Evolutionary conservation across 1,284 basidiomycete genomes (phyloP), one percentile per base, ranked within the genome.

Genomic region (Ganoderma multipileum): DNA sequence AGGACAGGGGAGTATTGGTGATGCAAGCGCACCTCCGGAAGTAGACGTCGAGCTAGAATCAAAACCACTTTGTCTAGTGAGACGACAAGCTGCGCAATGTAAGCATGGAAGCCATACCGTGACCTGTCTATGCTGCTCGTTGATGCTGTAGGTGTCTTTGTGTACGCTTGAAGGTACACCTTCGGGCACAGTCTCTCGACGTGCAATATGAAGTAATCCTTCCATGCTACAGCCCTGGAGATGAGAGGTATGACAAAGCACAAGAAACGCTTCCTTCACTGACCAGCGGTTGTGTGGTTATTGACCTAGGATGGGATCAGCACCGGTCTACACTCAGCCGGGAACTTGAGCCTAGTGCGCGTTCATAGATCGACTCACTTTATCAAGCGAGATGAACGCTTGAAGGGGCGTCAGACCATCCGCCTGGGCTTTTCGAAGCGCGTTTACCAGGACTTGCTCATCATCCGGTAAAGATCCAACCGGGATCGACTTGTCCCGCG

Each of bases 141-240:
- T 23, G 55, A 30, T 12, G 55, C 23, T 2, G 47, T 9, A 20
- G 44, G 38, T 16, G 11, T 23, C 41, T 33, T n/a, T n/a, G 55
- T 2, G 33, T n/a, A 58, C 18, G 55, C 38, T 20, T 58, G 63
- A 0, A 16, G 39, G n/a, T 28, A 61, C 0, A 55, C 18, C 52
- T 55, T 63, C 14, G 52, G 50, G 54, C 64, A 47, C 2, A 71
- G 26, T 18, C 67, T 57, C 0, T 71, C 67, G 23, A 66, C 38
- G 39, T 71, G 64, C 12, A 59, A 65, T 1, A 71, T 39, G 20
- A 68, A 71, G 54, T 71, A 64, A 26, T 71, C 63, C 18, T 71
- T 71, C 70, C 70, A 71, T 0, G 58, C 70, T 71, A 16, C 18
- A 9, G 4, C 1, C 23, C 38, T 38, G 14, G 9, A 36, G 47